Conservation (phyloP, 441 rosid genomes). For the Erodium texanum region DNA sequence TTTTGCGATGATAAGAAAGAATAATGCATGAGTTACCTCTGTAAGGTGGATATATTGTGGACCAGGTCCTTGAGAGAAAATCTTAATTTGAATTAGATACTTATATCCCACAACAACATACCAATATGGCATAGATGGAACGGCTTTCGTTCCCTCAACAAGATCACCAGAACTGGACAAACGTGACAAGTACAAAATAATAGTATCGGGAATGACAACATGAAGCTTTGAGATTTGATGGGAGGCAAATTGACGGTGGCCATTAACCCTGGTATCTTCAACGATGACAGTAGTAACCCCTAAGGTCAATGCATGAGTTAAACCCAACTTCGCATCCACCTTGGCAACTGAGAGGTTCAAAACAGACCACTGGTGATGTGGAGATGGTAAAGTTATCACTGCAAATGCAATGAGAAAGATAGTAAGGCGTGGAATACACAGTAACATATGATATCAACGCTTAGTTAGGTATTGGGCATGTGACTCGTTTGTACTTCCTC, state of each 20-base stretch:
- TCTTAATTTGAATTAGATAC: constrained; percentile 64
- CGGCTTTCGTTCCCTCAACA: constrained; percentile 39
- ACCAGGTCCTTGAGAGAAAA: constrained; percentile 58
- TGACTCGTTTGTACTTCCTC: too few relatives aligned
- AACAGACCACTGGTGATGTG: constrained; percentile 74
- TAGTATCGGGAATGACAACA: constrained; percentile 67
- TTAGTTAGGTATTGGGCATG: too few relatives aligned
- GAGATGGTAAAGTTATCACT: constrained; percentile 74
- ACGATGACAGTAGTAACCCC: constrained; percentile 69
- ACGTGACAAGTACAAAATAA: constrained; percentile 45
- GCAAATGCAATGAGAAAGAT: constrained; percentile 31
- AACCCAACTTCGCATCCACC: constrained; percentile 56
- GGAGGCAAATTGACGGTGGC: too few relatives aligned
- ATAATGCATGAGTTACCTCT: constrained; percentile 45
- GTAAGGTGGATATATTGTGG: constrained; percentile 72
- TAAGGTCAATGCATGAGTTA: constrained; percentile 49
- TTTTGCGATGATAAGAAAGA: not conserved
- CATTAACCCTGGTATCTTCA: constrained; percentile 86
- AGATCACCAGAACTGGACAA: constrained; percentile 54
- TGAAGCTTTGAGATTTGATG: constrained; percentile 71
- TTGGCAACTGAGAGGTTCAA: constrained; percentile 61
- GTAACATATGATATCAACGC: too few relatives aligned
- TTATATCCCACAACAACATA: constrained; percentile 63
- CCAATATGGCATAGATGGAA: constrained; percentile 62
- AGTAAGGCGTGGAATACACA: too few relatives aligned